Base-by-base conservation (phyloP, 192 early-diverging fungal species). In the Podila verticillata region DNA sequence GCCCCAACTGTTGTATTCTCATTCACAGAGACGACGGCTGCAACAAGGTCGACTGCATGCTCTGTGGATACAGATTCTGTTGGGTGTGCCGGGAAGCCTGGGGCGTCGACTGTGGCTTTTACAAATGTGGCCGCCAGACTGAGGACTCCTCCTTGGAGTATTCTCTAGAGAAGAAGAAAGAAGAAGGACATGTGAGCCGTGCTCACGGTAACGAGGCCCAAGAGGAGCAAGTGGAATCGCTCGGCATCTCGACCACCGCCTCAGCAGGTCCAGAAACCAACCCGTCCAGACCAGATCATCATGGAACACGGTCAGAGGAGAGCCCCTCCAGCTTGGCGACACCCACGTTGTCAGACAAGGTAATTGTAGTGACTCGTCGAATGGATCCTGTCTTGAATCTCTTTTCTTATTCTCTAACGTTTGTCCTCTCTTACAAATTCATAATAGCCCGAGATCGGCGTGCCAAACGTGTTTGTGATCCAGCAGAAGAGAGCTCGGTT, bases 1-100 rank as follows among this genome's bases (percentile, higher is more conserved):
- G 91, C 61, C 91, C 91, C 12, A 86, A 83, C 56, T 92, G 91
- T 70, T 90, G 84, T 30, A 87, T 90, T 35, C 56, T 91, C 72
- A 92, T 92, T 54, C 87, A 87, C 39, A 73, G 91, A 35, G 91
- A 92, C 60, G 91, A 92, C 74, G 91, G 91, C 6, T 92, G 91
- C 62, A 90, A 92, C 66, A 92, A 92, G 70, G 87, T 92, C 0
- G 91, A 92, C 44, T 92, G 91, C 36, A 83, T 85, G 57, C 81
- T 83, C 22, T 92, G 91, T 66, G 91, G 91, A 12, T 77, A 87
- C 80, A 84, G 84, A 44, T 92, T 92, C 57, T 92, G 91, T 61
- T 92, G 91, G 90, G 59, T 88, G 31, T 89, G 85, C 66, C 81
- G 85, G 51, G 70, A 81, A 80, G 47, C 86, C 2, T 91, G 91